Base-by-base conservation (phyloP, 768 basidiomycete genomes). In the Leccinum fibrillosum region DNA sequence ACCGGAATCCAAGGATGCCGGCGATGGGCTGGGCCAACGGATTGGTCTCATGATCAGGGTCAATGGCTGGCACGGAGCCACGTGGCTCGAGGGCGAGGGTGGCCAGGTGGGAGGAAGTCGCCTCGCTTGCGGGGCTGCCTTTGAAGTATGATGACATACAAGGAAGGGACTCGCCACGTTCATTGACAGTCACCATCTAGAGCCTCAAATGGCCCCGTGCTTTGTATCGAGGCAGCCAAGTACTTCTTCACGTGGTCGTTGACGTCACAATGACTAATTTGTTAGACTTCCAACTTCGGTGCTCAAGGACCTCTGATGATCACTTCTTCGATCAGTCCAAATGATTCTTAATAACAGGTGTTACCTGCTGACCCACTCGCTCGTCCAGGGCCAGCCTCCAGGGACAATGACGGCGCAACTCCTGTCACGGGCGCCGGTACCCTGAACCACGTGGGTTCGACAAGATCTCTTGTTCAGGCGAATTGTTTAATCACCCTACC, bases 1-100 rank as follows among this genome's bases (percentile, higher is more conserved):
- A 19, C 2, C n/a, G 26, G 12, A 72, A 65, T 7, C 70, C 69
- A 11, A 81, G 60, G 56, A 78, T 75, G 2, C 70, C 59, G 2
- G 69, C 67, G 52, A 80, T 75, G 9, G 81, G 80, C 55, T 82
- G 80, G 56, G 77, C 77, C 30, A 84, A 69, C 55, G 79, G 80
- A 52, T 73, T 17, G 68, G 65, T 58, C 32, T 47, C 54, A 59
- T 58, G n/a, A 54, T 62, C 12, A n/a, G 30, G 32, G 35, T 56
- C 52, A 23, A 52, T 32, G 35, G 35, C 23, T 13, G 32, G 23
- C 8, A 39, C 37, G 19, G 32, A 19, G 37, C 55, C 19, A 13
- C 45, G 45, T 23, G 12, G 45, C 23, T 21, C 5, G 48, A 15
- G 3, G 30, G 44, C 42, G 44, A 57, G 54, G 37, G 42, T 39